Conservation (phyloP, 192 early-diverging fungal genomes). For the Lobosporangium transversale region DNA sequence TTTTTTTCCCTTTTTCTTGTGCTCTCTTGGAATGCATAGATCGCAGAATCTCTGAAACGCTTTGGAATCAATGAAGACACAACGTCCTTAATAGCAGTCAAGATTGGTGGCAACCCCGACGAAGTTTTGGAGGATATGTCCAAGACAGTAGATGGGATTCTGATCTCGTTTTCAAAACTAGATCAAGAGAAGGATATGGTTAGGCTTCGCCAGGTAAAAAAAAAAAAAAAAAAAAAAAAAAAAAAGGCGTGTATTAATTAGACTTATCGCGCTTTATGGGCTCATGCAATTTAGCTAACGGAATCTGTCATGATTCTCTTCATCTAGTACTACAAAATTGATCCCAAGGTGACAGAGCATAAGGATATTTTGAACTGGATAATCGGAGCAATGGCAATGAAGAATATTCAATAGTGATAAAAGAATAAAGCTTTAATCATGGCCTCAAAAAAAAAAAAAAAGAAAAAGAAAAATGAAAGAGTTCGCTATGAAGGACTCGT, state of each 20-base stretch:
- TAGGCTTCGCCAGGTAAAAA: conserved; percentile 58
- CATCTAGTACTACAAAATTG: conserved; percentile 64
- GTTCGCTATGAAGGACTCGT: too few relatives aligned
- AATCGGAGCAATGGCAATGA: conserved; percentile 64
- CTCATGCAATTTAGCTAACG: too few relatives aligned
- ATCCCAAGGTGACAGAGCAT: conserved; percentile 43
- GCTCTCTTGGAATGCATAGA: conserved; percentile 39
- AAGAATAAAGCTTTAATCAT: too few relatives aligned
- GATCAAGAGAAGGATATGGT: conserved; percentile 54
- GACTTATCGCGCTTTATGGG: too few relatives aligned
- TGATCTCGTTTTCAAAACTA: conserved; percentile 54
- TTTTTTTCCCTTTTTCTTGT: background rate
- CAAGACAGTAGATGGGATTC: conserved; percentile 50
- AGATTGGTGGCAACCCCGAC: conserved; percentile 53
- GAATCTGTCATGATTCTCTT: background rate
- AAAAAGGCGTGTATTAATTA: too few relatives aligned
- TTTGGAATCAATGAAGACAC: conserved; percentile 63
- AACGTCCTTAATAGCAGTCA: conserved; percentile 56
- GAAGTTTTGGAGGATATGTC: conserved; percentile 56
- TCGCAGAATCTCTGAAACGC: conserved; percentile 59
- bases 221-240: too few relatives aligned
- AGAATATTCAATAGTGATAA: conserved; percentile 54
- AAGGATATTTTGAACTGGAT: conserved; percentile 58
- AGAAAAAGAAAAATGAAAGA: too few relatives aligned
- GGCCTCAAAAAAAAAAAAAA: too few relatives aligned